Base-by-base conservation (phyloP, 2,329 filamentous ascomycete genomes). In the Coniochaeta sp. region DNA sequence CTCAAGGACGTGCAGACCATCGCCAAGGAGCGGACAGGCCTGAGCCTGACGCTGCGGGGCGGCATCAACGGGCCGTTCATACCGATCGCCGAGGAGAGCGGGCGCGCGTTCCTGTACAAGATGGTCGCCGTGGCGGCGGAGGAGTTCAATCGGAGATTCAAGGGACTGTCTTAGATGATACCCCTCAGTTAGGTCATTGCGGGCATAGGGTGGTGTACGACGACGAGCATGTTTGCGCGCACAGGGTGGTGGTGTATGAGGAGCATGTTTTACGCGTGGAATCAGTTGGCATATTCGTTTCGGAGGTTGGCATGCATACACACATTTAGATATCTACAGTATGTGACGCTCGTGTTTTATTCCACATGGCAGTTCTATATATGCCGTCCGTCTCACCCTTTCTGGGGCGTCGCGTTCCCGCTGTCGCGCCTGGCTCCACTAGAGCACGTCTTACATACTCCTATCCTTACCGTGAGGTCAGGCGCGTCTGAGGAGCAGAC, bases 1-100 rank as follows among this genome's bases (percentile, higher is more conserved):
- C 81, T 99, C 65, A 97, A 95, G 70, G 95, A 99, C 72, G 86
- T 99, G 22, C 93, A 98, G 79, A 98, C 93, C 0, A 98, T 99
- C 65, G 90, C 89, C 54, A 99, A 98, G 78, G 96, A 99, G 80
- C 81, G 95, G 58, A 99, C 95, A 0, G 96, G 95, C 0, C 86
- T 99, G 75, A 93, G 90, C 66, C 84, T 99, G 63, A 88, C 90
- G 55, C 77, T 98, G 65, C 89, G 96, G 66, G 93, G 93, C 12
- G 93, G 93, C 3, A 90, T 89, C 2, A 96, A 96, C 71, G 95
- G 95, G 0, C 95, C 95, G 2, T 99, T 98, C 70, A 87, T 99
- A 7, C 95, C 95, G 0, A 89, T 98, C 6, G 88, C 87, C n/a
- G 92, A 96, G 68, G 93, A 97, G 74, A 90, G 87, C 59, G 81